phyloP scores from a whole-genome alignment of 2,329 filamentous ascomycete species.

The Alternaria dauci region DNA sequence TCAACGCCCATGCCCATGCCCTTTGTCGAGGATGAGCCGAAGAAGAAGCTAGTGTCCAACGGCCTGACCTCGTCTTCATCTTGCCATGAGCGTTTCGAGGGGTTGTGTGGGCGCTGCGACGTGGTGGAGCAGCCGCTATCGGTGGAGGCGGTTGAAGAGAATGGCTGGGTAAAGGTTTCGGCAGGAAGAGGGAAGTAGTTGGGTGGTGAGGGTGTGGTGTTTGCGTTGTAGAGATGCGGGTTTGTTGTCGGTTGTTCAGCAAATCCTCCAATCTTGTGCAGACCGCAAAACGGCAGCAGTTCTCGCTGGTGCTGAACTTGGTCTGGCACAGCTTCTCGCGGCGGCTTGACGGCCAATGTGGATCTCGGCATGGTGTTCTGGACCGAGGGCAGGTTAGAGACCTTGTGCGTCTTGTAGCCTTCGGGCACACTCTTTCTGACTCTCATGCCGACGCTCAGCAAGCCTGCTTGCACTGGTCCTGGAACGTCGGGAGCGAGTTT shows the following conservation, averaged over 20 bases:
- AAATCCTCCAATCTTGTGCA: constrained; percentile 77
- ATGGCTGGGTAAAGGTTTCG: constrained; percentile 46
- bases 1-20: constrained; percentile 22
- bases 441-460: constrained; percentile 94
- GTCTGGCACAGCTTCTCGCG: constrained; percentile 33
- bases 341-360: constrained; percentile 33
- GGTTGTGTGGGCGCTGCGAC: constrained; percentile 37
- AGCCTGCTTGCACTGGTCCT: constrained; percentile 74
- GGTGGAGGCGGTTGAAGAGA: constrained; percentile 42
- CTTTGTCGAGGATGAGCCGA: constrained; percentile 28
- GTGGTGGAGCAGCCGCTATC: constrained; percentile 39
- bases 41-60: constrained; percentile 40
- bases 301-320: constrained; percentile 60
- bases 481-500: constrained; percentile 64
- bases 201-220: constrained; percentile 33
- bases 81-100: constrained; percentile 55
- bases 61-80: constrained; percentile 44
- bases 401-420: constrained; percentile 82
- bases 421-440: constrained; percentile 92
- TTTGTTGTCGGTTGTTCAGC: constrained; percentile 64
- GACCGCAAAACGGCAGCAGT: constrained; percentile 80
- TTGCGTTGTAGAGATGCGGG: constrained; percentile 47
- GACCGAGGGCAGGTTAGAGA: constrained; percentile 33
- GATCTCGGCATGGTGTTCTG: constrained; percentile 36
- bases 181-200: constrained; percentile 43